Conservation (phyloP, 2,329 filamentous ascomycete genomes). For the Helminthosporium solani region DNA sequence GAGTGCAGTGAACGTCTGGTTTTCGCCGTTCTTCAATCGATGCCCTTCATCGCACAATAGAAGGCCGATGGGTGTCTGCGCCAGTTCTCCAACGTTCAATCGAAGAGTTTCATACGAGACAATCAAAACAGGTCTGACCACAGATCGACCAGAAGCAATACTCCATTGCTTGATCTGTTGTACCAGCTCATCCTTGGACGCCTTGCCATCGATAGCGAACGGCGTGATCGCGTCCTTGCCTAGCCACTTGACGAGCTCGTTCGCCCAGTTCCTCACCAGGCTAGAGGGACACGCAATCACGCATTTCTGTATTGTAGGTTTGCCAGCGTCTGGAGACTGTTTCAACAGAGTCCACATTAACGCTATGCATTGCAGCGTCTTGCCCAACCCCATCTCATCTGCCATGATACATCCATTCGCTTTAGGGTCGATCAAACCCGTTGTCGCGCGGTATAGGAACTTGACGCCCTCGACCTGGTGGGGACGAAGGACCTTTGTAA, state of each 20-base stretch:
- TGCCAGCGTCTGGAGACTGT: constrained; percentile 93
- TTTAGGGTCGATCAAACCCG: constrained; percentile 89
- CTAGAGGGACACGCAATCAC: constrained; percentile 96
- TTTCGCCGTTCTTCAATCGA: constrained; percentile 94
- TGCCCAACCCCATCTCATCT: constrained; percentile 97
- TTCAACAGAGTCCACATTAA: constrained; percentile 96
- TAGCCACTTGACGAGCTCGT: constrained; percentile 95
- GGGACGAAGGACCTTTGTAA: constrained; percentile 86
- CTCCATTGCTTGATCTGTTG: constrained; percentile 93
- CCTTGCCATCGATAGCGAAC: constrained; percentile 96
- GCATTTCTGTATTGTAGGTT: constrained; percentile 89
- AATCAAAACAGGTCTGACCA: constrained; percentile 91
- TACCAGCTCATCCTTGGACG: constrained; percentile 87
- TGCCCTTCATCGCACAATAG: constrained; percentile 97
- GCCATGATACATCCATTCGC: constrained; percentile 99
- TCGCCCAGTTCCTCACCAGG: constrained; percentile 96
- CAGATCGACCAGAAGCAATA: constrained; percentile 81
- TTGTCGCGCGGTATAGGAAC: constrained; percentile 93
- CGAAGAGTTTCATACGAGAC: constrained; percentile 96
- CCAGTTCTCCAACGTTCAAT: constrained; percentile 85
- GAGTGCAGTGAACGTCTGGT: constrained; percentile 87
- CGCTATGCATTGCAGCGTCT: constrained; percentile 95
- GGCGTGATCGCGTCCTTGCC: constrained; percentile 86
- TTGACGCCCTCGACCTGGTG: constrained; percentile 98
- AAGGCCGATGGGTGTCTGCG: constrained; percentile 84